Evolutionary conservation across 768 basidiomycete genomes (phyloP).

Genomic region (Amanita pallidorosea): DNA sequence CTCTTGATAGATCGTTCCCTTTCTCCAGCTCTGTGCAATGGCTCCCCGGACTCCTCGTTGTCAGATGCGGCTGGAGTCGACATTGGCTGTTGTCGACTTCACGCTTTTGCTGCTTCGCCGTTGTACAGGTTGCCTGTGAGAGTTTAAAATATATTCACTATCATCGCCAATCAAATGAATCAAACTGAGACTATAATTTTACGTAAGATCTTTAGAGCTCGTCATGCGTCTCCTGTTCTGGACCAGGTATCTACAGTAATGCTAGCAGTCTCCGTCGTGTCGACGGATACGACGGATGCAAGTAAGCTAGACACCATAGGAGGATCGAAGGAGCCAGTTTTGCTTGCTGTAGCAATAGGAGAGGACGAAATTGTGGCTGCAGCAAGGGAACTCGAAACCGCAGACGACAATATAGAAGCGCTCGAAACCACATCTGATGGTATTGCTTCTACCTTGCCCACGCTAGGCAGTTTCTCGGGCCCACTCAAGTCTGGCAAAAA

Average conservation of each 20-base stretch:
- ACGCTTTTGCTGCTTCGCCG: too few relatives aligned
- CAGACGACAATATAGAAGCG: not conserved
- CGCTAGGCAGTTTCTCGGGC: not conserved
- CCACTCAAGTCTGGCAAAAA: constrained; percentile 46
- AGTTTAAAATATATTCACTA: too few relatives aligned
- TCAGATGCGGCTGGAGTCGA: too few relatives aligned
- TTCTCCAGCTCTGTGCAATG: too few relatives aligned
- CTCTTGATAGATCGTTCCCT: too few relatives aligned
- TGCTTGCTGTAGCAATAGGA: not conserved
- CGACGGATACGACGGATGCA: not conserved
- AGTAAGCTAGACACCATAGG: not conserved
- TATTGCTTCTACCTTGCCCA: not conserved
- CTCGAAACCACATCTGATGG: not conserved
- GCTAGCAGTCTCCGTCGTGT: not conserved
- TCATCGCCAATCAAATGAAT: too few relatives aligned
- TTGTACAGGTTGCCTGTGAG: too few relatives aligned
- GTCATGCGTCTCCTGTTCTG: not conserved
- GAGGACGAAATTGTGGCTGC: too few relatives aligned
- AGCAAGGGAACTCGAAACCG: not conserved
- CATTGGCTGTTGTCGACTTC: too few relatives aligned
- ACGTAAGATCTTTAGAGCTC: not conserved
- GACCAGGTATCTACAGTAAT: too few relatives aligned
- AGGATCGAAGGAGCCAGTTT: not conserved
- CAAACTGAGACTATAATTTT: not conserved
- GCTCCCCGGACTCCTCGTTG: too few relatives aligned